phyloP scores from a whole-genome alignment of 2,329 filamentous ascomycete species.

The Ceratocystis alfenasii region DNA sequence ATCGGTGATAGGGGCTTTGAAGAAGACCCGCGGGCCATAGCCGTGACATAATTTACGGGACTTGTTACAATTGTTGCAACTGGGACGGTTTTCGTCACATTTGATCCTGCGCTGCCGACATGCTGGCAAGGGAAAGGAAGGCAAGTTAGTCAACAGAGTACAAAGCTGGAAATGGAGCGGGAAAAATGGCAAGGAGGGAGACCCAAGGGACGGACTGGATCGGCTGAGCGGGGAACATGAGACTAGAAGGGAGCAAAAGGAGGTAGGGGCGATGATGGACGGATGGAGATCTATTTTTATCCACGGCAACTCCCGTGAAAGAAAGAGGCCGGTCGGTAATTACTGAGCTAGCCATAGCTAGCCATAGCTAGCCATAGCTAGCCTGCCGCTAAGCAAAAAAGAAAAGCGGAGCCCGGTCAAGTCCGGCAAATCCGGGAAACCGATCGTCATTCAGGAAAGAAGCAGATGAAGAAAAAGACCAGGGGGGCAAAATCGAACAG shows the following conservation, averaged over 20 bases:
- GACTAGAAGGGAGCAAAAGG: no score
- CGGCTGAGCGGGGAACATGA: no score
- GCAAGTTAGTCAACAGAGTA: not conserved
- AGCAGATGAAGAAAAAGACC: not conserved
- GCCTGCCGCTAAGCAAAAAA: not conserved
- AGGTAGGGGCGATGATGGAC: no score
- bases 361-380: no score
- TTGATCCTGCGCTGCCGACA: slow-evolving; percentile 94
- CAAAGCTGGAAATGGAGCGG: not conserved
- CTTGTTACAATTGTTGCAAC: slow-evolving; percentile 74
- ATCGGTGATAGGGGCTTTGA: slow-evolving; percentile 54
- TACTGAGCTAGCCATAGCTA: no score
- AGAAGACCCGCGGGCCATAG: slow-evolving; percentile 68
- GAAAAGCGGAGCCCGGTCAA: not conserved
- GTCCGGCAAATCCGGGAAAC: not conserved
- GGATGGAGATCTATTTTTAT: no score
- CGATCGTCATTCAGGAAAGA: not conserved
- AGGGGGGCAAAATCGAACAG: not conserved
- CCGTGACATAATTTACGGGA: slow-evolving; percentile 75
- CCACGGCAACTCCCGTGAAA: not conserved
- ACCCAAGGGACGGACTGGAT: no score
- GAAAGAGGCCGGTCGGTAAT: no score
- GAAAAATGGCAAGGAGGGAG: not conserved
- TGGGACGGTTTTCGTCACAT: slow-evolving; percentile 80
- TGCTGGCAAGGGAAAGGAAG: slow-evolving; percentile 37